Conservation (phyloP, 2,329 filamentous ascomycete species). For the Tolypocladium guangdongense region DNA sequence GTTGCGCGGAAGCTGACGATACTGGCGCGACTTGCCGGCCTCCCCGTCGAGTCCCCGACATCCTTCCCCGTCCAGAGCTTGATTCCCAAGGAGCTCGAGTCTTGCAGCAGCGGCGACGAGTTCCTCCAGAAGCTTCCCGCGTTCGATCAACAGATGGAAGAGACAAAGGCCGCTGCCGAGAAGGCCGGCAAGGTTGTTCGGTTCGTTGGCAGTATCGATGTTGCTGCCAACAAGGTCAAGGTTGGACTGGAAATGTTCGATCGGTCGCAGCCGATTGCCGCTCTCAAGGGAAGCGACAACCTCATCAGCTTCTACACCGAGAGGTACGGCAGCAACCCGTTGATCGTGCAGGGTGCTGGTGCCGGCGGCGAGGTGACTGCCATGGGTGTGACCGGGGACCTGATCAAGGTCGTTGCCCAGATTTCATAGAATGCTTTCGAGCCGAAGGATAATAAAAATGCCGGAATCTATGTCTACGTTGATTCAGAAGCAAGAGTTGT, state of each 20-base stretch:
- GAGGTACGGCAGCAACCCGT: constrained; percentile 79
- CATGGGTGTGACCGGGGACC: constrained; percentile 91
- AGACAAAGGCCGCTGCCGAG: constrained; percentile 74
- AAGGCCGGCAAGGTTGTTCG: constrained; percentile 83
- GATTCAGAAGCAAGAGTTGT: background rate
- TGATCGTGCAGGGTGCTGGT: constrained; percentile 90
- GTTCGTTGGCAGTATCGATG: constrained; percentile 89
- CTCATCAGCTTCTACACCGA: constrained; percentile 98
- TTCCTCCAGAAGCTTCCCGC: constrained; percentile 72
- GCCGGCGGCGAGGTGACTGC: constrained; percentile 93
- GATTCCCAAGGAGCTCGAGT: constrained; percentile 80
- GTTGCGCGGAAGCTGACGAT: constrained; percentile 97
- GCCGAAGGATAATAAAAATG: constrained; percentile 10
- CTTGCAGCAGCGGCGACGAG: constrained; percentile 65
- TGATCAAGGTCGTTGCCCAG: constrained; percentile 77
- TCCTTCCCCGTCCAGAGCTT: constrained; percentile 90
- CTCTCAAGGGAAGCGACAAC: constrained; percentile 94
- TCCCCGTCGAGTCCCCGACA: constrained; percentile 72
- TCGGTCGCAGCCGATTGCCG: constrained; percentile 79
- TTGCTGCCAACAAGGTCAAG: constrained; percentile 70
- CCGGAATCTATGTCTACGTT: background rate
- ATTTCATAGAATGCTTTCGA: constrained; percentile 33
- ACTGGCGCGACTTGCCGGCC: constrained; percentile 71
- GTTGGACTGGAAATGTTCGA: constrained; percentile 89
- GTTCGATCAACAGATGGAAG: constrained; percentile 86